Evolutionary conservation across 768 basidiomycete species (phyloP).

Genomic region (Mycena leptocephala): DNA sequence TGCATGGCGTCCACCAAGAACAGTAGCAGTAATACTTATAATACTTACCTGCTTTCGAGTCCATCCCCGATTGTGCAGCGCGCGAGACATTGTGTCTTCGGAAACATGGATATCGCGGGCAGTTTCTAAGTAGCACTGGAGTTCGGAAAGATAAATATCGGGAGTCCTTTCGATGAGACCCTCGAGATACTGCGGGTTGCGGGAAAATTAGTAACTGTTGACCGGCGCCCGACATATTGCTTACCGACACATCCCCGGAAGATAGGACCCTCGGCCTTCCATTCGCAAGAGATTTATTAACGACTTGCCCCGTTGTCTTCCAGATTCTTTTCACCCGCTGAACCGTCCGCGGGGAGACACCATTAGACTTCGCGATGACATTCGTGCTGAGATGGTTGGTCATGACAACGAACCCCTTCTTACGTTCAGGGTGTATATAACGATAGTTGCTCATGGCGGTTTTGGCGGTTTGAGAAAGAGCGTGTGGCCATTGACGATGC

Average conservation of each 20-base stretch:
- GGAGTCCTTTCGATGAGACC: background rate
- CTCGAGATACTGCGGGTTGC: constrained; percentile 4
- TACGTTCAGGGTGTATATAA: constrained; percentile 17
- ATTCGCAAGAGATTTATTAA: background rate
- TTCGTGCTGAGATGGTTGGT: background rate
- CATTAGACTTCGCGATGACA: background rate
- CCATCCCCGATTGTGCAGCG: background rate
- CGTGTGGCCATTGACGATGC: too few species aligned
- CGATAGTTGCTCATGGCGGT: too few species aligned
- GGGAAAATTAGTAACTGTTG: background rate
- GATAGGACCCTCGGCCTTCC: background rate
- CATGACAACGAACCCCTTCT: background rate
- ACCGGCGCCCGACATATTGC: background rate
- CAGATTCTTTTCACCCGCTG: background rate
- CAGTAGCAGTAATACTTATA: background rate
- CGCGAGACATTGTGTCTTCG: background rate
- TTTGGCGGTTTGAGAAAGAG: too few species aligned
- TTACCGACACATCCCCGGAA: background rate
- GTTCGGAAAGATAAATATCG: constrained; percentile 1
- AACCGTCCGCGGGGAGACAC: background rate
- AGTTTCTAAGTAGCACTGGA: background rate
- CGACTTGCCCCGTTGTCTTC: background rate
- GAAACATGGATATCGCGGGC: background rate
- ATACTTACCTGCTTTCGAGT: constrained; percentile 7
- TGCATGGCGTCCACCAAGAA: background rate